A percentile compares a stretch with the other conserved stretches of the same genome.
Evolutionary conservation across 2,329 filamentous ascomycete genomes (phyloP).

Genomic region (Neofusicoccum parvum): DNA sequence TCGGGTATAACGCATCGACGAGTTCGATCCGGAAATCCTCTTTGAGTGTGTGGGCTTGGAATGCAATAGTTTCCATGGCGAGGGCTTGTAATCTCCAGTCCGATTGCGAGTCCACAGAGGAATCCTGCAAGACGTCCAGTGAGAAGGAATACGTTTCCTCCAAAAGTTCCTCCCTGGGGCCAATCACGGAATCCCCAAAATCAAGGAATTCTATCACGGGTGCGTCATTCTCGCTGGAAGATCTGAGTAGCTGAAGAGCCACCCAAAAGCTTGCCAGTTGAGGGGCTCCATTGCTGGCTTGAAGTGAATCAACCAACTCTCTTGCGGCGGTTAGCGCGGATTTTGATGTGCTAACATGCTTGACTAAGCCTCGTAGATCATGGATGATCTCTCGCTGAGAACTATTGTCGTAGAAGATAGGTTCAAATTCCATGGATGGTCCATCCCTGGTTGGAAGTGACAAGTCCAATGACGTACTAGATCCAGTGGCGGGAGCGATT

Average conservation of each 20-base stretch:
- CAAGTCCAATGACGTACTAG: background rate
- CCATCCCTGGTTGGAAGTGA: background rate
- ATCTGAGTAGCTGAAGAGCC: conserved; percentile 69
- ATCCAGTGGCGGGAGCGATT: background rate
- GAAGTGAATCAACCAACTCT: conserved; percentile 66
- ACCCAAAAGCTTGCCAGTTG: conserved; percentile 80
- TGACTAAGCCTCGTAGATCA: conserved; percentile 61
- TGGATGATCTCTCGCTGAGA: conserved; percentile 67
- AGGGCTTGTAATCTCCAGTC: conserved; percentile 79
- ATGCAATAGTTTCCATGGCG: conserved; percentile 76
- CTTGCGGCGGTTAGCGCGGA: conserved; percentile 56
- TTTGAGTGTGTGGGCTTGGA: conserved; percentile 69
- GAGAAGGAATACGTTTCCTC: conserved; percentile 73
- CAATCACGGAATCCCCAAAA: conserved; percentile 37
- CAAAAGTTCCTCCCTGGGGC: conserved; percentile 38
- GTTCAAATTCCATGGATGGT: conserved; percentile 52
- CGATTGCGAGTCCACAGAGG: conserved; percentile 35
- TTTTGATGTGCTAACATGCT: conserved; percentile 55
- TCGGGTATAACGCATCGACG: conserved; percentile 86
- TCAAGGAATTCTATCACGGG: conserved; percentile 70
- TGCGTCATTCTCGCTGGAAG: conserved; percentile 53
- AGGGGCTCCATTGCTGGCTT: conserved; percentile 58
- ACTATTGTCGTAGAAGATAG: conserved; percentile 60
- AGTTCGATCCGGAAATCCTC: conserved; percentile 78
- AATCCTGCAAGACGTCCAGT: conserved; percentile 59